Conservation (phyloP, 1,284 basidiomycete genomes). For the Ceratobasidium theobromae region DNA sequence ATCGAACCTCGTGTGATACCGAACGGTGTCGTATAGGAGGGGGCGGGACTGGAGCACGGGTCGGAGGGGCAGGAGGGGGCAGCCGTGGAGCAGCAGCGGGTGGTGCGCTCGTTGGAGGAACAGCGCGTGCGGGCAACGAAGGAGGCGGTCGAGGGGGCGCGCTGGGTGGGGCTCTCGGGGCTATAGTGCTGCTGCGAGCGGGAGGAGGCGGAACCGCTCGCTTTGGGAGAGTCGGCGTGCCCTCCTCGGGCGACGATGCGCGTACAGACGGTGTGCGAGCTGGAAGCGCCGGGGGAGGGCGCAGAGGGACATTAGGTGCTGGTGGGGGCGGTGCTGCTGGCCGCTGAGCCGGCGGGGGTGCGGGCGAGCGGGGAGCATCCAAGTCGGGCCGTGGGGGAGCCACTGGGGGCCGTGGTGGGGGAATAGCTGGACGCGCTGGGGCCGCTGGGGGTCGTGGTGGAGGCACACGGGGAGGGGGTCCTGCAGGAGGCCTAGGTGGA, state of each 20-base stretch:
- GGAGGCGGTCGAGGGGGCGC: conserved; percentile 48
- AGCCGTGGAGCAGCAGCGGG: conserved; percentile 32
- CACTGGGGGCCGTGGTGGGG: conserved; percentile 38
- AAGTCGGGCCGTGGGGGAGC: conserved; percentile 37
- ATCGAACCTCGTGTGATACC: conserved; percentile 1
- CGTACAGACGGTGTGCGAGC: conserved; percentile 37
- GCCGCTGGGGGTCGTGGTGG: conserved; percentile 36
- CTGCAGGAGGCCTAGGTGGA: conserved; percentile 30
- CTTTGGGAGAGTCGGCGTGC: conserved; percentile 39
- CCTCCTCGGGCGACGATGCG: conserved; percentile 36
- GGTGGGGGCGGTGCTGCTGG: conserved; percentile 37
- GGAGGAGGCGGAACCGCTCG: conserved; percentile 37
- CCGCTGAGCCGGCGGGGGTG: conserved; percentile 34
- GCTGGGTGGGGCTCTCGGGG: conserved; percentile 42
- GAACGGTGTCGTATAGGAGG: conserved; percentile 26
- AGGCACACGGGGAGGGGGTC: conserved; percentile 39
- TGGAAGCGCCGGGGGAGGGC: conserved; percentile 43
- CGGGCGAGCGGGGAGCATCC: conserved; percentile 30
- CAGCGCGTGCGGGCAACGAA: conserved; percentile 39
- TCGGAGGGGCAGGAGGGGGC: conserved; percentile 18
- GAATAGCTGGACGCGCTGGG: conserved; percentile 43
- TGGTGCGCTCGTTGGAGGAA: conserved; percentile 41
- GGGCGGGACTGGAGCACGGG: conserved; percentile 5
- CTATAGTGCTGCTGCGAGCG: conserved; percentile 30
- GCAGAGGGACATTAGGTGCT: conserved; percentile 35